Evolutionary conservation across 768 basidiomycete genomes (phyloP).

Genomic region (Sistotremastrum suecicum): DNA sequence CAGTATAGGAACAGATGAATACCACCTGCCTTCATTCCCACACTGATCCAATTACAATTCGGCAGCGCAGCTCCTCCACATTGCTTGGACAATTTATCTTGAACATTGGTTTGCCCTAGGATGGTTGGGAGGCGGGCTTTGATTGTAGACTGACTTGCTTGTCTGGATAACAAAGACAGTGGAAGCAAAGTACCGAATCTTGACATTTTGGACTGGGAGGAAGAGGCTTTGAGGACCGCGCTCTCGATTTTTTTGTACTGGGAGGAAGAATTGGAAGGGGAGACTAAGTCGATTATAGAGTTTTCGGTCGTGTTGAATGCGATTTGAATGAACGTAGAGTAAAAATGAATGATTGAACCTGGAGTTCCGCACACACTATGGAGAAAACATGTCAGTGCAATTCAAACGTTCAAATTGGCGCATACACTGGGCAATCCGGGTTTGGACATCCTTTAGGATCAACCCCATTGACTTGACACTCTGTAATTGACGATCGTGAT

Average conservation of each 20-base stretch:
- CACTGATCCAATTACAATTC: no score
- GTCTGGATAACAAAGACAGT: background rate
- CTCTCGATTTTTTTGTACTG: constrained; percentile 30
- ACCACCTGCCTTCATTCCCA: no score
- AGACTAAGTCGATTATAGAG: constrained; percentile 20
- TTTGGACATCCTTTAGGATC: constrained; percentile 65
- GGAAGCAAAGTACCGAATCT: background rate
- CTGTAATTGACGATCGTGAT: background rate
- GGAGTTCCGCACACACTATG: constrained; percentile 58
- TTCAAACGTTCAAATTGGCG: background rate
- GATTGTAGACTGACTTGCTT: background rate
- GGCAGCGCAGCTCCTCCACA: background rate
- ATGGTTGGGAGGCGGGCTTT: background rate
- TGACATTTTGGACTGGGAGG: background rate
- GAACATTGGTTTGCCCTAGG: background rate
- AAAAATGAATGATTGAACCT: constrained; percentile 67
- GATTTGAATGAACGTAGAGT: constrained; percentile 30
- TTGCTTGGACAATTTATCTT: background rate
- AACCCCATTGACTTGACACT: constrained; percentile 42
- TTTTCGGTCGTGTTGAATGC: constrained; percentile 29
- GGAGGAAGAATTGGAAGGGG: constrained; percentile 19
- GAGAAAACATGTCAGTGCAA: background rate
- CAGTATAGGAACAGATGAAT: no score
- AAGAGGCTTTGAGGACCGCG: constrained; percentile 18
- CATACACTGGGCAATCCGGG: constrained; percentile 51